Percentiles rank a stretch among this genome's conserved stretches.
Evolutionary conservation across 768 basidiomycete genomes (phyloP).

Genomic region (Nidularia sp.): DNA sequence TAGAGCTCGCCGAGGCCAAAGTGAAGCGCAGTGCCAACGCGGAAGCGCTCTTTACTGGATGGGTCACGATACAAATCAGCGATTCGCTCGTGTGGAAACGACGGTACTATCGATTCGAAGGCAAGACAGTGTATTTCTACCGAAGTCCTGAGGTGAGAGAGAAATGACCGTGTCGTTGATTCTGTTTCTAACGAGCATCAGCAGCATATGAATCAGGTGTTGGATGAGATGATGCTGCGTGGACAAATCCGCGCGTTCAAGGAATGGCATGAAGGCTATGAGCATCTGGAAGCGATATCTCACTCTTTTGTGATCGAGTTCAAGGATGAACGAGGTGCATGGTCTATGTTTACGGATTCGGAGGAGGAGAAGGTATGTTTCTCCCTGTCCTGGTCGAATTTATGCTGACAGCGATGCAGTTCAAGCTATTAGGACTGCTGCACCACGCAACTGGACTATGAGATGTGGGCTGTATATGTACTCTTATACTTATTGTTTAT

Average conservation of each 20-base stretch:
- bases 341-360: constrained; percentile 59
- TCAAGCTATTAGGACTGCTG: constrained; percentile 42
- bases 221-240: constrained; percentile 43
- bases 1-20: constrained; percentile 41
- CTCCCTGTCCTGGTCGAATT: constrained; percentile 1
- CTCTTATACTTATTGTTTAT: too few relatives aligned
- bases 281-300: constrained; percentile 61
- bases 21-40: constrained; percentile 30
- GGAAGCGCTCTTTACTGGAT: constrained; percentile 40
- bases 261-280: constrained; percentile 68
- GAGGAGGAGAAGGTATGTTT: constrained; percentile 57
- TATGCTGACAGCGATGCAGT: constrained; percentile 19
- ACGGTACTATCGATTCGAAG: constrained; percentile 56
- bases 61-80: constrained; percentile 58
- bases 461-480: constrained; percentile 3
- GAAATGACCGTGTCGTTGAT: background rate
- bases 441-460: constrained; percentile 38
- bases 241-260: constrained; percentile 41
- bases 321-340: constrained; percentile 38
- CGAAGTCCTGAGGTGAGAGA: constrained; percentile 44
- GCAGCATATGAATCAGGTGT: constrained; percentile 31
- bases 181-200: background rate
- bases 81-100: constrained; percentile 59
- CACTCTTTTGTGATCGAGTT: constrained; percentile 68
- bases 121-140: constrained; percentile 42